Evolutionary conservation across 176 grass and related monocot species (phyloP).

Genomic region (Eleusine coracana): DNA sequence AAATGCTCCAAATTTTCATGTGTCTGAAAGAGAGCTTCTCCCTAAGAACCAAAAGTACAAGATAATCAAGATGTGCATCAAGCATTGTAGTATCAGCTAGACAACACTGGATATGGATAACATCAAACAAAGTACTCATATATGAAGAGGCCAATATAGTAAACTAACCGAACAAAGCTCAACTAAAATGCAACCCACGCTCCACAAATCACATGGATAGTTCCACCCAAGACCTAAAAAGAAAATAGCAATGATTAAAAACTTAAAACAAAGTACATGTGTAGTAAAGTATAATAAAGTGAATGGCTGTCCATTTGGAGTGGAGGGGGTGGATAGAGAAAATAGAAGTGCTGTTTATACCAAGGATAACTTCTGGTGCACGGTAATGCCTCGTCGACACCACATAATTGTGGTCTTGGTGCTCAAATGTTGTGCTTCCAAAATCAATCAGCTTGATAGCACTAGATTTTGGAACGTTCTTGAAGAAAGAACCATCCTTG

Average conservation of each 20-base stretch:
- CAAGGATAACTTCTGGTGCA: slow-evolving; percentile 98
- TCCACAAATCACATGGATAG: slow-evolving; percentile 97
- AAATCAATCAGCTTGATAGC: slow-evolving; percentile 98
- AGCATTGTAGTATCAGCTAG: slow-evolving; percentile 11
- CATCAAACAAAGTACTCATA: slow-evolving; percentile 2
- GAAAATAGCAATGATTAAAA: slow-evolving; percentile 34
- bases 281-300: slow-evolving; percentile 4
- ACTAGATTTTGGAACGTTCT: slow-evolving; percentile 92
- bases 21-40: slow-evolving; percentile 81
- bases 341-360: slow-evolving; percentile 47
- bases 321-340: neutral
- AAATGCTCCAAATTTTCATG: slow-evolving; percentile 83
- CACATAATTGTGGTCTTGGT: slow-evolving; percentile 92
- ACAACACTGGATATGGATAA: slow-evolving; percentile 16
- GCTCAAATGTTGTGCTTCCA: slow-evolving; percentile 90
- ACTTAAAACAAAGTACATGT: neutral
- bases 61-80: slow-evolving; percentile 15
- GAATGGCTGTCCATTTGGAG: slow-evolving; percentile 5
- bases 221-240: slow-evolving; percentile 92
- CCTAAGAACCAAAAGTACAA: slow-evolving; percentile 51
- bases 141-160: slow-evolving; percentile 3
- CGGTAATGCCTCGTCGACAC: slow-evolving; percentile 96
- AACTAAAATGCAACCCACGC: slow-evolving; percentile 88
- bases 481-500: slow-evolving; percentile 83
- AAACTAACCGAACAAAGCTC: slow-evolving; percentile 94